Evolutionary conservation across 352 stramenopile species (phyloP), one percentile per base, ranked within the genome.

Genomic region (Phytophthora colocasiae): DNA sequence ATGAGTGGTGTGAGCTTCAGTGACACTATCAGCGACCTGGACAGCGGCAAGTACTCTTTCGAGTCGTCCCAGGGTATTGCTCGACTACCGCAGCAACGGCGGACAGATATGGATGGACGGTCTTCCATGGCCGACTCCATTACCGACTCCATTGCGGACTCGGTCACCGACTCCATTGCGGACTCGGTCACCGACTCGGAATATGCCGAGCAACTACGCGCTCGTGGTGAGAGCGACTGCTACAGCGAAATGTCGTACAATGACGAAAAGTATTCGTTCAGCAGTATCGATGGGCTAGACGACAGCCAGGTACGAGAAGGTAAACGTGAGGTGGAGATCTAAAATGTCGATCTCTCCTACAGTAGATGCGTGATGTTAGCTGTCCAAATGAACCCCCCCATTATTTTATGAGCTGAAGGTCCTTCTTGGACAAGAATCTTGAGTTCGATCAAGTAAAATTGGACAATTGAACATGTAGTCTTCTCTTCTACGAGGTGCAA

Each of bases 201-300:
- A 57, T 92, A 89, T 58, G 69, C 78, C 27, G 73, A 82, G 40
- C 75, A 87, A 50, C 32, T 85, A 29, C 76, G 72, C 58, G 74
- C 55, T 58, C 79, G 67, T 38, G 80, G 71, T 4, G 79, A 80
- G 64, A 92, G 83, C 58, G 83, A 92, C 59, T 90, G 81, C 70
- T 89, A 71, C 74, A 89, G 77, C 45, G 83, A 92, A 51, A 90
- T 92, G 81, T 92, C 83, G 44, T 90, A 90, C 81, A 92, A 92
- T 56, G 83, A 92, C 60, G 83, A 92, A 49, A 92, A 89, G 58
- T 92, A 92, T 69, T 87, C 75, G 14, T 90, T 92, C 55, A 86
- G 75, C 40, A 80, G 77, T 46, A 36, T 75, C 5, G 79, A 88
- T 19, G 63, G 63, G 31, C 58, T 83, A 7, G 69, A 77, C 52